Base-by-base conservation (phyloP, 2,329 filamentous ascomycete species). In the Knoxdaviesia proteae region DNA sequence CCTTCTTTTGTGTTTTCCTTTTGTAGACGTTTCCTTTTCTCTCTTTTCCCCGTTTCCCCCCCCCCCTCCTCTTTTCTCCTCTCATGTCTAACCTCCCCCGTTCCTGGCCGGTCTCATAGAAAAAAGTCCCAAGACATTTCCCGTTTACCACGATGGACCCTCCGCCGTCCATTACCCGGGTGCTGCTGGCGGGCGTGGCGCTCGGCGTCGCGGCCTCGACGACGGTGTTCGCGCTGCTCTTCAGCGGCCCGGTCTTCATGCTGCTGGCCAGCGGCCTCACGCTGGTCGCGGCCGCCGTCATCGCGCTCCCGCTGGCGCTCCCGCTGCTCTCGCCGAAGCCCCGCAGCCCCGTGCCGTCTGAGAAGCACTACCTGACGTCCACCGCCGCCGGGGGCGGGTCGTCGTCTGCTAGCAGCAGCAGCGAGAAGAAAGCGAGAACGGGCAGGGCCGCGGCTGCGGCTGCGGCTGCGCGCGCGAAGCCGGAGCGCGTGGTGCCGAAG, bases 281-380 rank as follows among this genome's bases (percentile, higher is more conserved):
- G 7, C 11, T 38, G 4, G 31, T 38, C 10, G 32, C 40, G 42
- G 11, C 34, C 11, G 36, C 50, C 42, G 32, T 42, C 34, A 37
- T 43, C 30, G 29, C 36, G 8, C 35, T 35, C 9, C 34, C 40
- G 30, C 44, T 74, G 42, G 61, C 77, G 46, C 71, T 94, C 40
- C 76, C 75, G 55, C 58, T 84, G 46, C 67, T 92, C 56, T 87
- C 87, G 6, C 87, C 87, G 10, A 74, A 77, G 41, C 90, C 90
- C 7, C 81, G 90, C 44, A 62, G 68, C 30, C 71, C 83, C 2
- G 66, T 77, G 34, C 67, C 72, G 4, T 84, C 83, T 33, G 90
- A 98, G 58, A 94, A 90, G 63, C 76, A 70, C 35, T 98, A 88
- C 64, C 69, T 75, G 40, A 92, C 84, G 4, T 78, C 84, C 36